Conservation (phyloP, 2,329 filamentous ascomycete genomes). For the Pseudocercospora cruenta region DNA sequence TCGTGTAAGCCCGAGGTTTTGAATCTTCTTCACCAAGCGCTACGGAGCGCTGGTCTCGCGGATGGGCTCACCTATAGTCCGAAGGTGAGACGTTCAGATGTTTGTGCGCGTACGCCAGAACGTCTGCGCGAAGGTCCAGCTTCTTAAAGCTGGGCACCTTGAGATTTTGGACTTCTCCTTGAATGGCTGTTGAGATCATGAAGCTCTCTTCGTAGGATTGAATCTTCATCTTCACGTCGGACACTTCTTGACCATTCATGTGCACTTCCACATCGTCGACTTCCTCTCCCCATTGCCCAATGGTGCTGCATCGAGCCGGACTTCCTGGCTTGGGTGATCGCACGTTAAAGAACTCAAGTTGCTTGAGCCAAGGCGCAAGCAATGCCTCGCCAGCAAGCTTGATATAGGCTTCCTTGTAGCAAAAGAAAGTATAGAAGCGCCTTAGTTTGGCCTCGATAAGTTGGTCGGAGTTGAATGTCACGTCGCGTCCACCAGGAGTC, state of each 20-base stretch:
- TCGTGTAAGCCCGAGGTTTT: conserved; percentile 2
- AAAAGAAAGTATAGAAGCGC: conserved; percentile 78
- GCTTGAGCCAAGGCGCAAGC: conserved; percentile 70
- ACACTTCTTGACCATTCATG: conserved; percentile 51
- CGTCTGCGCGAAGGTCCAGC: conserved; percentile 36
- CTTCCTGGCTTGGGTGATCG: conserved; percentile 56
- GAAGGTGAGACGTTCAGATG: conserved; percentile 27
- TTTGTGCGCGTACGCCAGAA: conserved; percentile 35
- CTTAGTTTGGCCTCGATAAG: conserved; percentile 66
- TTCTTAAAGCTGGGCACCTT: conserved; percentile 39
- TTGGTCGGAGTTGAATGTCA: conserved; percentile 47
- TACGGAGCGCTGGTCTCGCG: neutral
- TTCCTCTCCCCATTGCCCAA: conserved; percentile 52
- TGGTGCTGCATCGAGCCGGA: conserved; percentile 47
- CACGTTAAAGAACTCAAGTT: conserved; percentile 70
- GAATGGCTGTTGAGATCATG: conserved; percentile 61
- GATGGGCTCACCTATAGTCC: conserved; percentile 25
- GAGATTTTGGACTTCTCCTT: conserved; percentile 37
- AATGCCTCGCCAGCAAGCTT: conserved; percentile 82
- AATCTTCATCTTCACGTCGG: conserved; percentile 61
- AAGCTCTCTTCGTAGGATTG: conserved; percentile 62
- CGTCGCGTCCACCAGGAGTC: conserved; percentile 41
- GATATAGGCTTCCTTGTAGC: conserved; percentile 77
- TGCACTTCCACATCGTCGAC: conserved; percentile 55
- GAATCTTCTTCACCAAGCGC: conserved; percentile 4